phyloP scores from a whole-genome alignment of 176 grass and related monocot genomes.

The Elymus sibiricus region DNA sequence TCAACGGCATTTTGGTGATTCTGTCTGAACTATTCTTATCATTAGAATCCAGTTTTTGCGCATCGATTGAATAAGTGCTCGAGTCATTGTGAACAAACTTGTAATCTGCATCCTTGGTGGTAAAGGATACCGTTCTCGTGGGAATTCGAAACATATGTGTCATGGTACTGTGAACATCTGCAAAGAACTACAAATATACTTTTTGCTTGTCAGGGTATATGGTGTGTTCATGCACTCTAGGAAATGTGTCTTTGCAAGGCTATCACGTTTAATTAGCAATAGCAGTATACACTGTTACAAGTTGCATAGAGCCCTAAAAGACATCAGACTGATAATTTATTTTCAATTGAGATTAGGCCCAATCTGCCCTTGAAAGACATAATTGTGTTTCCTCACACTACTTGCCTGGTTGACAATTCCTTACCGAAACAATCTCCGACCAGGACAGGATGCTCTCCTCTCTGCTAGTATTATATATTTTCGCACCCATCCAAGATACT shows the following conservation, averaged over 20 bases:
- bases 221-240: not conserved
- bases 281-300: too few relatives aligned
- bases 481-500: too few relatives aligned
- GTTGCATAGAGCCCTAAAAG: too few relatives aligned
- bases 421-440: too few relatives aligned
- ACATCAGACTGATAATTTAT: too few relatives aligned
- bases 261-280: too few relatives aligned
- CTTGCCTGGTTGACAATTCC: too few relatives aligned
- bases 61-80: slow-evolving; percentile 10
- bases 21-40: not conserved
- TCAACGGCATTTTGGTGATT: not conserved
- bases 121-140: not conserved
- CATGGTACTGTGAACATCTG: not conserved
- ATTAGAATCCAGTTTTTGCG: not conserved
- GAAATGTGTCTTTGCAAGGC: not conserved
- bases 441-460: too few relatives aligned
- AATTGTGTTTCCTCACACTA: too few relatives aligned
- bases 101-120: not conserved
- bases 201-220: not conserved
- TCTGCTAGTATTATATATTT: too few relatives aligned
- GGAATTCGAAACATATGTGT: not conserved
- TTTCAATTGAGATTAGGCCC: too few relatives aligned
- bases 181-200: not conserved
- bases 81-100: not conserved
- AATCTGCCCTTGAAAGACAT: too few relatives aligned